These are phyloP conservation scores for Vaccinium vitisidaea DNA, from an alignment of 148 eudicot species.

Conservation along the genomic window DNA sequence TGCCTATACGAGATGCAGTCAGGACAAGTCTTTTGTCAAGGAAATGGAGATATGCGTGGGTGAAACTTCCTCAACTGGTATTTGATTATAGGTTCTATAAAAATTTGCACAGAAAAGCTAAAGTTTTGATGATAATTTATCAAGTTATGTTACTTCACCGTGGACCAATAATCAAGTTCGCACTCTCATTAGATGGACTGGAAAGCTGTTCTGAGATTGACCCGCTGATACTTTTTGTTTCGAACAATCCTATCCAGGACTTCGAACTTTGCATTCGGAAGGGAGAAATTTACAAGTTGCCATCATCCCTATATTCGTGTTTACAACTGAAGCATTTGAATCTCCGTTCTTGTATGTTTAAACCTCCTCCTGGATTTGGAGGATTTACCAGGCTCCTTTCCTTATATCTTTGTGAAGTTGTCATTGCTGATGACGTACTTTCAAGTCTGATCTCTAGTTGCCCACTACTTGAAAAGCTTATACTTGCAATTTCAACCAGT, in stretches of 20 bases:
- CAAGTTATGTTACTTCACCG: neutral
- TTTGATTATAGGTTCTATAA: conserved; percentile 10
- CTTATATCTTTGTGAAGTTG: neutral
- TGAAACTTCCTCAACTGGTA: conserved; percentile 13
- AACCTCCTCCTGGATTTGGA: conserved; percentile 2
- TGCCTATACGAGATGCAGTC: conserved; percentile 16
- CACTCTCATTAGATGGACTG: neutral
- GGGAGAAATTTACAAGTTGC: neutral
- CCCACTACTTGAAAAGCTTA: conserved; percentile 12
- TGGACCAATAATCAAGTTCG: neutral
- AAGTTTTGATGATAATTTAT: neutral
- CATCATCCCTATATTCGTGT: neutral
- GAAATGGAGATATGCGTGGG: conserved; percentile 20
- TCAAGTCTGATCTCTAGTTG: conserved; percentile 11
- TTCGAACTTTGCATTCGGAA: neutral
- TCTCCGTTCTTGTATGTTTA: conserved; percentile 6
- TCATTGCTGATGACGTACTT: neutral
- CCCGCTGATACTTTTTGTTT: neutral
- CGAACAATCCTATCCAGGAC: neutral
- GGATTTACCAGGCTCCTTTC: conserved; percentile 12
- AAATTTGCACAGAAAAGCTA: neutral
- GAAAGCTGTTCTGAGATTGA: neutral
- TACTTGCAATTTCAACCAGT: neutral
- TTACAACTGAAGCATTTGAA: conserved; percentile 8
- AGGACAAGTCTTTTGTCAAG: conserved; percentile 21